Evolutionary conservation across 179 eudicot species (phyloP), one percentile per base, ranked within the genome.

Genomic region (Gypsophila paniculata): DNA sequence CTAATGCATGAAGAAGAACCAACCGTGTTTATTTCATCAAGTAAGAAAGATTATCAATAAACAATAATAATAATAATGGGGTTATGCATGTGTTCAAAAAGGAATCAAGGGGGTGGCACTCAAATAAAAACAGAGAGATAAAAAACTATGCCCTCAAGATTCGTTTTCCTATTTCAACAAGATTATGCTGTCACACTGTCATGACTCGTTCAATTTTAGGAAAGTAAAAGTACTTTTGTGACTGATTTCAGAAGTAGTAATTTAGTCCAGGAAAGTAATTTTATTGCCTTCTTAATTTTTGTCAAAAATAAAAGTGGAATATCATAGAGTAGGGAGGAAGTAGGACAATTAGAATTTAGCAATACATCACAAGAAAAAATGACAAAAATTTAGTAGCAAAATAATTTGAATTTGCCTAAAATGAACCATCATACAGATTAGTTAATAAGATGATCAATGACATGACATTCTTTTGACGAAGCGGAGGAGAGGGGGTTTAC

Each of bases 1-100:
- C 99, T 94, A 77, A 63, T 66, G 38, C 54, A 58, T 36, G 32
- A 19, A 58, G 65, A 52, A 65, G 26, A 17, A 44, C 10, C 71
- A 49, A 72, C 11, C 46, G 29, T 53, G 23, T 32, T 75, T 17
- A 46, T 26, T 53, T 53, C 6, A 15, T 12, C 19, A 67, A 42
- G 13, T 21, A 65, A 42, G 54, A 65, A 3, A 44, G 34, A 21
- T 9, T 39, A 44, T 65, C 34, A 25, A 48, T 46, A 46, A 11
- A 49, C n/a, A 66, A 66, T 19, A 29, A 48, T 38, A 44, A 18
- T n/a, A 21, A 42, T 21, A n/a, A n/a, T n/a, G n/a, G 69, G 46
- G 69, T 42, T 42, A 65, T 10, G 69, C 34, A 42, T 23, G 18
- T 63, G 12, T n/a, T n/a, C n/a, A n/a, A n/a, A n/a, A n/a, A n/a